phyloP scores from a whole-genome alignment of 345 rosid species.

The Tarenaya hassleriana region DNA sequence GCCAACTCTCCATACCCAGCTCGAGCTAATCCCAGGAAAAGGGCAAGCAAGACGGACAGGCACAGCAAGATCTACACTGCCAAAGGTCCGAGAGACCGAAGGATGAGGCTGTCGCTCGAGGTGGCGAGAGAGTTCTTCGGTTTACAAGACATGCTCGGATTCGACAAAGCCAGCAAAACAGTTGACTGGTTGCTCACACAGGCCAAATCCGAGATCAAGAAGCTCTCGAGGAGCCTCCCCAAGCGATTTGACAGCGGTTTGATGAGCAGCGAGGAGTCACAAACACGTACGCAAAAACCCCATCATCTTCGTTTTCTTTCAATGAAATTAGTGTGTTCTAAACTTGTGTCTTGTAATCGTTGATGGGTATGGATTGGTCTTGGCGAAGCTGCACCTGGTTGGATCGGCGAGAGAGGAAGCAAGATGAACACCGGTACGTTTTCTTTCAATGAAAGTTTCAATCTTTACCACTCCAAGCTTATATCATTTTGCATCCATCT shows the following conservation, averaged over 20 bases:
- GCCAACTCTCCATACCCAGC: conserved; percentile 20
- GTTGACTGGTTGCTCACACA: conserved; percentile 75
- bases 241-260: neutral
- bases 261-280: conserved; percentile 30
- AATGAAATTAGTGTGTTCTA: neutral
- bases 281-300: conserved; percentile 14
- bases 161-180: conserved; percentile 76
- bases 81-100: conserved; percentile 73
- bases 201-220: conserved; percentile 50
- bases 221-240: conserved; percentile 28
- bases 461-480: neutral
- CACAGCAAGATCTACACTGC: conserved; percentile 89
- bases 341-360: conserved; percentile 1
- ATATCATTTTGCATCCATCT: neutral
- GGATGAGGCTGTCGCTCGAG: conserved; percentile 76
- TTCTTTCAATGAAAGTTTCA: conserved; percentile 10
- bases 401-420: conserved; percentile 23
- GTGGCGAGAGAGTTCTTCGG: conserved; percentile 69
- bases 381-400: conserved; percentile 25
- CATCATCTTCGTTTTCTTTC: neutral
- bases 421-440: conserved; percentile 23
- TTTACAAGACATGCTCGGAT: conserved; percentile 75
- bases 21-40: conserved; percentile 29
- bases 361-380: conserved; percentile 22
- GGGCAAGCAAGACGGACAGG: conserved; percentile 52